These are phyloP conservation scores for Pyronema omphalodes DNA, from an alignment of 495 filamentous ascomycete genomes.

Conservation along the genomic window DNA sequence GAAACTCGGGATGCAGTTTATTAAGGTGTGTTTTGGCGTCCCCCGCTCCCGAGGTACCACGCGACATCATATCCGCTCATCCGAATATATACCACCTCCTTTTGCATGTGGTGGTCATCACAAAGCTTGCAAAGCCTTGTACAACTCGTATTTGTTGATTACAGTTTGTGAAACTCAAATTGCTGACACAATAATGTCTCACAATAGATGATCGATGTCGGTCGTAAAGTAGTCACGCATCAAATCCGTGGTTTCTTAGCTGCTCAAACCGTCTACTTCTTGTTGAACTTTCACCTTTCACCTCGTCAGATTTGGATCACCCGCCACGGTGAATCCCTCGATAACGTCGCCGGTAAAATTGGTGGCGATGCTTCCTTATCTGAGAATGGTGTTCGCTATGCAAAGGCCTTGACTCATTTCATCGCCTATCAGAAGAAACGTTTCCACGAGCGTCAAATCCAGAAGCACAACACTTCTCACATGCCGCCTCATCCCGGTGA, in stretches of 20 bases:
- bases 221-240: conserved; percentile 77
- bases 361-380: conserved; percentile 83
- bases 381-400: conserved; percentile 70
- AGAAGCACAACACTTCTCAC: conserved; percentile 18
- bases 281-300: conserved; percentile 89
- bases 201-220: conserved; percentile 81
- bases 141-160: neutral
- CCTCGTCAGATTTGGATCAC: conserved; percentile 97
- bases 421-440: conserved; percentile 18
- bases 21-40: conserved; percentile 35
- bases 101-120: too few species aligned
- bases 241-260: conserved; percentile 82
- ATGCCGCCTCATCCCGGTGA: conserved; percentile 78
- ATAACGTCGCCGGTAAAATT: conserved; percentile 72
- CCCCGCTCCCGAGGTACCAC: neutral
- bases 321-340: conserved; percentile 81
- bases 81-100: neutral
- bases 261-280: conserved; percentile 75
- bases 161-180: neutral
- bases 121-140: too few species aligned
- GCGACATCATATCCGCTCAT: neutral
- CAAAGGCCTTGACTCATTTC: conserved; percentile 32
- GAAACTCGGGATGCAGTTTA: conserved; percentile 69
- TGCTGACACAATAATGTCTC: neutral
- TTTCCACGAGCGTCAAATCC: conserved; percentile 28